Conservation (phyloP, 768 basidiomycete genomes). For the Strobilomyces confusus region DNA sequence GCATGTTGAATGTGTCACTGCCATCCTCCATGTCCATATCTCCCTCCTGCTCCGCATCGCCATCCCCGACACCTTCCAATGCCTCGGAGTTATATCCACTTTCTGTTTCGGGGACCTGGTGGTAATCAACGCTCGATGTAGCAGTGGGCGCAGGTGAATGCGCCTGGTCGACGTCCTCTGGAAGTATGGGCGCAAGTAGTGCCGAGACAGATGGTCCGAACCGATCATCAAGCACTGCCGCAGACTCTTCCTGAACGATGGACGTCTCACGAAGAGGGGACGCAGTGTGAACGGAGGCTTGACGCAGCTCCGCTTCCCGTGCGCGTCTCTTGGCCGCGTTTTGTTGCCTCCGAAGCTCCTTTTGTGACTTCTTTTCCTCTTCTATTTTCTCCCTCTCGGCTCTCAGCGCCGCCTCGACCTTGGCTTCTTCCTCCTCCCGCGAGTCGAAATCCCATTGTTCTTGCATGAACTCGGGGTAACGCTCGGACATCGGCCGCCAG, state of each 20-base stretch:
- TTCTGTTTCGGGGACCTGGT: constrained; percentile 37
- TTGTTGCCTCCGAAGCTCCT: constrained; percentile 47
- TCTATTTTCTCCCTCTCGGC: constrained; percentile 44
- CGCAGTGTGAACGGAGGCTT: constrained; percentile 21
- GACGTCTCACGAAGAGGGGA: constrained; percentile 28
- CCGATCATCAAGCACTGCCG: constrained; percentile 24
- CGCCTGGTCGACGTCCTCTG: constrained; percentile 32
- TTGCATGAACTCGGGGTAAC: constrained; percentile 79
- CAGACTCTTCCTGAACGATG: constrained; percentile 28
- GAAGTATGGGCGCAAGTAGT: constrained; percentile 21
- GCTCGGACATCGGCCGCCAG: constrained; percentile 81
- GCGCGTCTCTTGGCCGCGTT: constrained; percentile 50
- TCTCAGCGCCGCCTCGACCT: constrained; percentile 38
- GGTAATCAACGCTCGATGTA: constrained; percentile 45
- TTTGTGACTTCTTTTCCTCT: constrained; percentile 36
- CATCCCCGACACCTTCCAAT: constrained; percentile 29
- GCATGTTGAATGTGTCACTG: constrained; percentile 17
- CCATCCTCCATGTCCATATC: constrained; percentile 23
- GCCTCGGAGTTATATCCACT: constrained; percentile 57
- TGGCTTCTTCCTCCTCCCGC: constrained; percentile 70
- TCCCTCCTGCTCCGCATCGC: constrained; percentile 24
- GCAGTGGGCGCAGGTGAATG: constrained; percentile 51
- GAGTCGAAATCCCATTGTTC: constrained; percentile 80
- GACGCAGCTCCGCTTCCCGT: constrained; percentile 33
- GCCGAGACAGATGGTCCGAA: constrained; percentile 26